phyloP scores from a whole-genome alignment of 2,329 filamentous ascomycete genomes.

The Phialophora macrospora region DNA sequence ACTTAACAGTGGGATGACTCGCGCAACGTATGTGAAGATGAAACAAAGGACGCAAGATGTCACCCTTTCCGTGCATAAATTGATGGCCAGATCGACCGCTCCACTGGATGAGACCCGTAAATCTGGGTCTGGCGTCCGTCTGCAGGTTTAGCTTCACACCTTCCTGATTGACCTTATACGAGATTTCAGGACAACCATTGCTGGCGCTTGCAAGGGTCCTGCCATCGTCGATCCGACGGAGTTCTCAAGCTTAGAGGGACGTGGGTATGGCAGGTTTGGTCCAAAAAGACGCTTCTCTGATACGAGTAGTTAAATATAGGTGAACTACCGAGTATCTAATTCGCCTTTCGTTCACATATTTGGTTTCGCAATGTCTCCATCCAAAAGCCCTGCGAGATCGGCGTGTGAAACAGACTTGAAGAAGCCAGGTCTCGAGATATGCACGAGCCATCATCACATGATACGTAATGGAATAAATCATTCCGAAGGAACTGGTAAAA shows the following conservation, averaged over 20 bases:
- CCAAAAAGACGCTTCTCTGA: not conserved
- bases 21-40: not conserved
- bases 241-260: not conserved
- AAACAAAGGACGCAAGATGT: slow-evolving; percentile 7
- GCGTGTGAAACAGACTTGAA: not conserved
- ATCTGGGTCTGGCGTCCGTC: slow-evolving; percentile 1
- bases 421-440: not conserved
- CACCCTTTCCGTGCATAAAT: slow-evolving; percentile 10
- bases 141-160: slow-evolving; percentile 7
- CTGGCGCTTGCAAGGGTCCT: not conserved
- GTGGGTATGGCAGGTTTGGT: not conserved
- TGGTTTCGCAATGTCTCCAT: not conserved
- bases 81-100: slow-evolving; percentile 8
- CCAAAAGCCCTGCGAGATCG: not conserved
- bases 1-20: not conserved
- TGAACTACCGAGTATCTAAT: not conserved
- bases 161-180: slow-evolving; percentile 5
- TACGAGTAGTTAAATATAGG: not conserved
- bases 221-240: not conserved
- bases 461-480: not conserved
- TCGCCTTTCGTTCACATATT: not conserved
- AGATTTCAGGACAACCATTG: slow-evolving; percentile 10
- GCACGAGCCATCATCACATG: slow-evolving; percentile 7
- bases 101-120: slow-evolving; percentile 1
- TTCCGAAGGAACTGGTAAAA: not conserved